These are phyloP conservation scores for Ilyonectria destructans DNA, from an alignment of 2,329 filamentous ascomycete genomes.

Conservation along the genomic window DNA sequence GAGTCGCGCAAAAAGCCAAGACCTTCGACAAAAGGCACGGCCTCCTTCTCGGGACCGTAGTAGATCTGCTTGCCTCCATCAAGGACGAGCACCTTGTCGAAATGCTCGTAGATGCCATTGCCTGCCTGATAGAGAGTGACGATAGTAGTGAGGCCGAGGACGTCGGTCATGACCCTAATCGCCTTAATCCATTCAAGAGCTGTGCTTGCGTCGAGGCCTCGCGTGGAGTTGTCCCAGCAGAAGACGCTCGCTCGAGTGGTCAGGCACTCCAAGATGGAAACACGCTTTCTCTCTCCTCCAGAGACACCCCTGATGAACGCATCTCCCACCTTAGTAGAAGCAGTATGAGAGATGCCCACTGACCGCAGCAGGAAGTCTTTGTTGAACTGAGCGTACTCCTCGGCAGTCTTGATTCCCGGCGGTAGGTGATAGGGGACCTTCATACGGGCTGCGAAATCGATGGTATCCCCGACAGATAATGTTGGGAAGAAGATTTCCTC, in stretches of 20 bases:
- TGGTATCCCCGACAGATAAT: constrained; percentile 79
- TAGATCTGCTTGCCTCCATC: constrained; percentile 78
- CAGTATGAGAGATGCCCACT: constrained; percentile 73
- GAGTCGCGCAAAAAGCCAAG: constrained; percentile 76
- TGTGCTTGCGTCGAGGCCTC: constrained; percentile 78
- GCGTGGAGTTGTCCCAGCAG: constrained; percentile 79
- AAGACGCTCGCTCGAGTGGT: constrained; percentile 72
- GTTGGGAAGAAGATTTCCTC: constrained; percentile 78
- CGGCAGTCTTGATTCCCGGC: constrained; percentile 56
- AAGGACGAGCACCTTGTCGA: constrained; percentile 80
- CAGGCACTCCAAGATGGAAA: constrained; percentile 78
- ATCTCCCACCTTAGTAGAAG: constrained; percentile 78
- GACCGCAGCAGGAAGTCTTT: constrained; percentile 70
- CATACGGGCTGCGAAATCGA: constrained; percentile 78
- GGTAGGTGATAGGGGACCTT: constrained; percentile 69
- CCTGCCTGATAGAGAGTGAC: constrained; percentile 80
- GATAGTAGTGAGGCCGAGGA: constrained; percentile 72
- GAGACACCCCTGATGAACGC: constrained; percentile 78
- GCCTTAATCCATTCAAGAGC: constrained; percentile 75
- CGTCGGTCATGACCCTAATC: constrained; percentile 76
- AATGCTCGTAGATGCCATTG: constrained; percentile 79
- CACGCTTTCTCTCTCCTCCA: constrained; percentile 79
- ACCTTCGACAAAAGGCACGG: constrained; percentile 75
- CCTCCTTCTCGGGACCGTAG: constrained; percentile 73
- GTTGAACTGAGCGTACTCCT: constrained; percentile 58